Evolutionary conservation across 768 basidiomycete genomes (phyloP).

Genomic region (Suillus cothurnatus): DNA sequence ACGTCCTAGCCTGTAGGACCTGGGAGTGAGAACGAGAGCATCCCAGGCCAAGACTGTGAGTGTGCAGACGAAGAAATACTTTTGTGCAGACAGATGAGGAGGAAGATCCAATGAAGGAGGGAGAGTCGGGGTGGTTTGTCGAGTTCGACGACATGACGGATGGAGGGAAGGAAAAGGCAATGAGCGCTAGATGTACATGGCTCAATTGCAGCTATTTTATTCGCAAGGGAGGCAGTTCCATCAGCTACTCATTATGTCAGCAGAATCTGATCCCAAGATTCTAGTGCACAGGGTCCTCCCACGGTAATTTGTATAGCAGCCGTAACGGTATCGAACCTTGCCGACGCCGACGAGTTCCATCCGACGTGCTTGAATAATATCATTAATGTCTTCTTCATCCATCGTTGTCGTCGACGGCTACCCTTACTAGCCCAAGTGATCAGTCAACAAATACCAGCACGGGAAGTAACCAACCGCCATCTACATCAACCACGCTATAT

Average conservation of each 20-base stretch:
- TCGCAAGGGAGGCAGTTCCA: conserved; percentile 23
- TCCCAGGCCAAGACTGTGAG: conserved; percentile 92
- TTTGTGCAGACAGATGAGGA: conserved; percentile 80
- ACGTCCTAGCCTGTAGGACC: conserved; percentile 72
- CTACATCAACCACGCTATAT: conserved; percentile 29
- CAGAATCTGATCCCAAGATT: conserved; percentile 2
- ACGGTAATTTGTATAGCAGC: conserved; percentile 3
- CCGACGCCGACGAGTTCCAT: too few relatives aligned
- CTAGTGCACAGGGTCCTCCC: conserved; percentile 1
- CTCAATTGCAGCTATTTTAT: conserved; percentile 8
- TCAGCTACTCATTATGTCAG: conserved; percentile 22
- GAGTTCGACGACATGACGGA: conserved; percentile 21
- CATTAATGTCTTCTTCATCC: conserved; percentile 12
- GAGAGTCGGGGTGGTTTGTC: conserved; percentile 27
- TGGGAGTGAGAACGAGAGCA: conserved; percentile 79
- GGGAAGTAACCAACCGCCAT: conserved; percentile 1
- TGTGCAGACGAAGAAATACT: conserved; percentile 89
- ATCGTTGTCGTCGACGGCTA: conserved; percentile 5
- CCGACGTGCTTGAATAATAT: conserved; percentile 5
- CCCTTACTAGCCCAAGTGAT: background rate
- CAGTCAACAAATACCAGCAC: background rate
- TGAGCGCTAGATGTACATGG: conserved; percentile 6
- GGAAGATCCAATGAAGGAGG: conserved; percentile 75
- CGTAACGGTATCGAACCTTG: background rate
- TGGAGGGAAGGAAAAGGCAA: background rate